Base-by-base conservation (phyloP, 495 filamentous ascomycete species). In the Immersiella caudata region DNA sequence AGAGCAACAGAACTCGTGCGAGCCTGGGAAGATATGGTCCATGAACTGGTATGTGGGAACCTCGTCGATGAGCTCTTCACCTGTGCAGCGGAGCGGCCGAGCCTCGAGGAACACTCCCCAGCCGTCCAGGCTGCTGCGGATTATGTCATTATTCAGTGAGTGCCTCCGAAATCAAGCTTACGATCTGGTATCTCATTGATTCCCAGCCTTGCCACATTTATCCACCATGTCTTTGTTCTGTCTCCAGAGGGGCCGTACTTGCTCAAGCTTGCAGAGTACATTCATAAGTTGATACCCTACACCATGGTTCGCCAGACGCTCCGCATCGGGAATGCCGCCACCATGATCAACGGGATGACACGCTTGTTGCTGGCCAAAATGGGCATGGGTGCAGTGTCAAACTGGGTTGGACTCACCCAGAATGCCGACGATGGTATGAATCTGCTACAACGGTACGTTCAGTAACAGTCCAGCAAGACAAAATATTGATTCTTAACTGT, bases 371-470 rank as follows among this genome's bases (percentile, higher is more conserved):
- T 91, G 16, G 84, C 88, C 4, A 91, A 91, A 70, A 75, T 90
- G 65, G 86, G 86, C 33, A 74, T 91, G 1, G 84, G 82, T 3
- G 84, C 82, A 1, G 61, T 90, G 18, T 88, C 89, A 9, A 89
- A 89, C 69, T 91, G 88, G 88, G 78, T 90, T 55, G 88, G 89
- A 0, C 57, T 85, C 27, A 90, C 84, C 0, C 79, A 83, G 33
- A 83, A 81, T 21, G 81, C 83, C 8, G 82, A 89, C 66, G 86
- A 89, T 62, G 89, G 89, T 66, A 89, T 90, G 88, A 91, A 90
- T 70, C 63, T 91, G 35, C 72, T 91, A 59, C 88, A 91, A 73
- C 80, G 85, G 85, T 85, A 75, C 18, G 75, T 70, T n/a, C 22
- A 8, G 21, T 14, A 0, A n/a, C 27, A 57, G 14, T 16, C 0